Evolutionary conservation across 805 yeast species (phyloP), one percentile per base, ranked within the genome.

Genomic region (Metschnikowia shivogae): DNA sequence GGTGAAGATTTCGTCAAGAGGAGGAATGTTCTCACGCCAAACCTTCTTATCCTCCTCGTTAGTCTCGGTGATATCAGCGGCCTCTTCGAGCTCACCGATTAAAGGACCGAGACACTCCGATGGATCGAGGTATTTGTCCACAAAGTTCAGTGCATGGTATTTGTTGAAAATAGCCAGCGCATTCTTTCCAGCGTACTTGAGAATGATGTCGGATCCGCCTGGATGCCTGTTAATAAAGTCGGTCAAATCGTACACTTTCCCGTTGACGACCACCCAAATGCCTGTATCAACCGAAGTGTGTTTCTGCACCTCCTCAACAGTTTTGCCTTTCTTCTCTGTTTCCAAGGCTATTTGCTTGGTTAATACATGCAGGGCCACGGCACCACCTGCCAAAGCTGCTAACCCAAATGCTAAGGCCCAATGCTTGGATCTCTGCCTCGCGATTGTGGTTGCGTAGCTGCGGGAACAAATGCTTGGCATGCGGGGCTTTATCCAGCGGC

Each of bases 181-280:
- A 56, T 86, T 89, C 47, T 77, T 80, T 11, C 93, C 93, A 8
- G 56, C 54, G 39, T 51, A 53, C 36, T 43, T 39, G 27, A 42
- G 34, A 27, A 53, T 46, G 27, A 53, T 47, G 3, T 32, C 26
- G 5, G 49, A 35, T n/a, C 84, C 84, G 19, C 83, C 84, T 1
- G 84, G 84, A 57, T 75, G 80, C 10, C 55, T 48, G 4, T 63
- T 52, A 3, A 73, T 43, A 47, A 74, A 75, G n/a, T 55, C 54
- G 9, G 71, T 61, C 36, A 68, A 48, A 48, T 68, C 72, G 48
- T 61, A 68, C 5, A 68, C 69, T 20, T 62, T 39, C 1, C 64
- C 67, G 28, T 65, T 52, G 39, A 68, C 60, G 2, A 56, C 63
- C 5, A 67, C 58, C 74, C 74, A 68, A 27, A 57, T 34, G 12